A percentile compares a stretch with the other conserved stretches of the same genome.
Evolutionary conservation across 305 asterid genomes (phyloP).

Genomic region (Galium porrigens): DNA sequence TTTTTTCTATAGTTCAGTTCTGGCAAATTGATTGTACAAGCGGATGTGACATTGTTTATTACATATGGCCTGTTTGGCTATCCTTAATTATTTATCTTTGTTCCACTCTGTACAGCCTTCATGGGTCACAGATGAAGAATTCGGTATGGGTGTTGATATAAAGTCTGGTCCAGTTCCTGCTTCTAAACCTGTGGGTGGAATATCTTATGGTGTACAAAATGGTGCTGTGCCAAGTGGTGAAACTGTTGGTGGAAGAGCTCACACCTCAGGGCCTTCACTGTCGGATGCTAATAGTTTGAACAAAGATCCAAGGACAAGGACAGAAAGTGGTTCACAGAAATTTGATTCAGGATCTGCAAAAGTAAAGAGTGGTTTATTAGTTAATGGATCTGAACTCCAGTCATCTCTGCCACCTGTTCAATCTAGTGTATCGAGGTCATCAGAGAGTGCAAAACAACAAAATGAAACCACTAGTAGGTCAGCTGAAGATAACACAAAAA

Average conservation of each 20-base stretch:
- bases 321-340: conserved; percentile 34
- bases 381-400: conserved; percentile 38
- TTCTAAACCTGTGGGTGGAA: conserved; percentile 45
- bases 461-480: conserved; percentile 48
- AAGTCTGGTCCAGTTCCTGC: conserved; percentile 57
- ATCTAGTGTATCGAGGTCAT: conserved; percentile 30
- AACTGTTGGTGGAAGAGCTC: conserved; percentile 37
- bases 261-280: conserved; percentile 35
- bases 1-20: not conserved
- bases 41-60: not conserved
- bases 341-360: conserved; percentile 38
- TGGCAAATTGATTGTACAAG: not conserved
- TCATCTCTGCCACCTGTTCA: conserved; percentile 33
- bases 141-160: conserved; percentile 93
- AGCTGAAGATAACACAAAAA: conserved; percentile 54
- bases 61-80: conserved; percentile 13
- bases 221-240: conserved; percentile 46
- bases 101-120: conserved; percentile 45
- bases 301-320: conserved; percentile 43
- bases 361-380: conserved; percentile 29
- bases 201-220: conserved; percentile 41
- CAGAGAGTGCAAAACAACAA: conserved; percentile 48
- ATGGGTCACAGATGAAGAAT: conserved; percentile 98
- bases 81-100: conserved; percentile 11
- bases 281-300: conserved; percentile 39